Base-by-base conservation (phyloP, 2,329 filamentous ascomycete species). In the Tympanopsis confertula region DNA sequence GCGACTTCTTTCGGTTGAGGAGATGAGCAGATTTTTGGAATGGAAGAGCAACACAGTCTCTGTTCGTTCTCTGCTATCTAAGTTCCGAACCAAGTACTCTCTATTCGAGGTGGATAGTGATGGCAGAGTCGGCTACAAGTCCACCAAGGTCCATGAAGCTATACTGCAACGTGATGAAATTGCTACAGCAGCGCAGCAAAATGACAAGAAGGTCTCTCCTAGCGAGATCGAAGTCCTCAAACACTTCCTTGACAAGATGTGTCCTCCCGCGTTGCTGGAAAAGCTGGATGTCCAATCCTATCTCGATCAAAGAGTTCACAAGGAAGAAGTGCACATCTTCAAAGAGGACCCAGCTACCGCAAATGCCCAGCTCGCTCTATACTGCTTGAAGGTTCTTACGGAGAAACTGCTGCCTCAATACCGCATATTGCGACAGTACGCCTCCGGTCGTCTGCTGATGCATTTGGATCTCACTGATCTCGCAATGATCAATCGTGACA, bases 201-300 rank as follows among this genome's bases (percentile, higher is more conserved):
- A 26, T n/a, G n/a, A n/a, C n/a, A n/a, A n/a, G n/a, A n/a, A n/a
- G n/a, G n/a, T 54, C 14, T 48, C 50, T 17, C 46, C 54, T 29
- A 46, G 50, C 0, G 55, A 59, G 37, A 48, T 59, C 35, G 41
- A 42, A 5, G 57, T 58, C 12, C 40, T 59, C 5, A 44, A 44
- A 5, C 53, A 58, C 35, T 58, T 55, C 26, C 46, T 59, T 3
- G 44, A 39, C 4, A 54, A 46, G 10, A 53, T 59, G 12, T 59
- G 56, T 19, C 56, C 56, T 0, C 38, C 41, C 1, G 50, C 55
- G 0, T 46, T 59, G 5, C 58, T 55, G 22, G 26, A 43, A 4
- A 49, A 51, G 4, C 55, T 59, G 19, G 53, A 50, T 1, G 58
- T 59, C 26, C 51, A 58, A 3, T 40, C 50, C 1, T 59, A 58